Base-by-base conservation (phyloP, 2,329 filamentous ascomycete species). In the Nothopassalora personata region DNA sequence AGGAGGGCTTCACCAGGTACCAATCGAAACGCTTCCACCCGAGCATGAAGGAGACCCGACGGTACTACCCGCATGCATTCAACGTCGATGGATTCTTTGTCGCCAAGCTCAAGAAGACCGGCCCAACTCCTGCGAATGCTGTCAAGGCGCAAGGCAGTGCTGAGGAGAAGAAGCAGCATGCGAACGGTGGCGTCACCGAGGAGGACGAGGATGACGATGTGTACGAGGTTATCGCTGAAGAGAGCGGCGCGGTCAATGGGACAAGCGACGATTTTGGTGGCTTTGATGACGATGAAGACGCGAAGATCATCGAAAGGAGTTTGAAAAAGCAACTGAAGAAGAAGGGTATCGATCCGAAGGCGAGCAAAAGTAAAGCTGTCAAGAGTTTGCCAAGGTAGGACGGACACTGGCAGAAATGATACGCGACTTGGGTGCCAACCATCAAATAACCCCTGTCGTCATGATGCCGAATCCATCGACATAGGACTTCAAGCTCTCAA, bases 31-130 rank as follows among this genome's bases (percentile, higher is more conserved):
- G 84, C 60, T 99, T 99, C 77, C 89, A 96, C 72, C 83, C 88
- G 5, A 89, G 85, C 66, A 85, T 99, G 79, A 89, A 88, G 71
- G 80, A 92, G 72, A 92, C 91, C 15, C 81, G 90, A 64, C 82
- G 92, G 58, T 96, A 91, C 79, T 96, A 95, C 76, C 91, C 91
- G 0, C 91, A 96, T 73, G 84, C 88, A 19, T 91, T 94, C 79
- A 96, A 97, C 77, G 91, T 99, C 34, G 94, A 97, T 74, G 94
- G 94, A 64, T 99, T 99, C 86, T 99, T 91, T 73, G 94, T 99
- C 62, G 90, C 91, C 70, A 99, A 99, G 76, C 89, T 99, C 77
- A 92, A 96, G 77, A 99, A 99, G 82, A 85, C 85, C 15, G 93
- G 86, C 0, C 88, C 90, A 3, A 90, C 89, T 45, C 87, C 89